phyloP scores from a whole-genome alignment of 2,329 filamentous ascomycete species.

The Aspergillus pseudoviridinutans region DNA sequence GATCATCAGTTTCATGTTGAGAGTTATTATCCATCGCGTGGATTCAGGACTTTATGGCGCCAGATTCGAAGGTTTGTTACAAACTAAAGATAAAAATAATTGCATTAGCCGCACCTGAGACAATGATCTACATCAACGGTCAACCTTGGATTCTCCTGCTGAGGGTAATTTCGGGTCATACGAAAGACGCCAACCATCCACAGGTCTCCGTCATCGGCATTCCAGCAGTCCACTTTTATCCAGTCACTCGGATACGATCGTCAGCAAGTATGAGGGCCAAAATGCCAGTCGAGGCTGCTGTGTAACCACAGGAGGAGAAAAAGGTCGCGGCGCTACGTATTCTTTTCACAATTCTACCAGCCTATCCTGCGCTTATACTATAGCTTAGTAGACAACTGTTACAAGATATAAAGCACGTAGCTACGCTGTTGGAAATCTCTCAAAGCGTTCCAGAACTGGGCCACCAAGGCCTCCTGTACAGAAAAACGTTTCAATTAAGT shows the following conservation, averaged over 20 bases:
- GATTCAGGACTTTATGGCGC: neutral
- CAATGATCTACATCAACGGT: neutral
- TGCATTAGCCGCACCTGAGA: neutral
- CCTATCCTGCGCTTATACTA: neutral
- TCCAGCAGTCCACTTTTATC: neutral
- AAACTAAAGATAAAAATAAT: neutral
- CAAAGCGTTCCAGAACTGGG: neutral
- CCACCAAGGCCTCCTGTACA: conserved; percentile 4
- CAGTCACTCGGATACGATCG: neutral
- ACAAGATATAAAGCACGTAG: neutral
- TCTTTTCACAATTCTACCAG: neutral
- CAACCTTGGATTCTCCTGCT: neutral
- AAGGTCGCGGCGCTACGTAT: neutral
- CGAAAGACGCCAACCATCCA: neutral
- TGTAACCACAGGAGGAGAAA: neutral
- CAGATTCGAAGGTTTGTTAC: neutral
- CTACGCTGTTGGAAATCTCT: neutral
- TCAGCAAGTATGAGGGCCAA: neutral
- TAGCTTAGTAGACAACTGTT: neutral
- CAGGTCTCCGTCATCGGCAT: neutral
- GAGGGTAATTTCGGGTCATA: neutral
- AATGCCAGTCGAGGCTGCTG: neutral
- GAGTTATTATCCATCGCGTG: neutral
- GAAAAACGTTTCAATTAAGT: conserved; percentile 11
- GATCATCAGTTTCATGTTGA: neutral